Evolutionary conservation across 441 rosid genomes (phyloP).

Genomic region (Macaranga tanarius): DNA sequence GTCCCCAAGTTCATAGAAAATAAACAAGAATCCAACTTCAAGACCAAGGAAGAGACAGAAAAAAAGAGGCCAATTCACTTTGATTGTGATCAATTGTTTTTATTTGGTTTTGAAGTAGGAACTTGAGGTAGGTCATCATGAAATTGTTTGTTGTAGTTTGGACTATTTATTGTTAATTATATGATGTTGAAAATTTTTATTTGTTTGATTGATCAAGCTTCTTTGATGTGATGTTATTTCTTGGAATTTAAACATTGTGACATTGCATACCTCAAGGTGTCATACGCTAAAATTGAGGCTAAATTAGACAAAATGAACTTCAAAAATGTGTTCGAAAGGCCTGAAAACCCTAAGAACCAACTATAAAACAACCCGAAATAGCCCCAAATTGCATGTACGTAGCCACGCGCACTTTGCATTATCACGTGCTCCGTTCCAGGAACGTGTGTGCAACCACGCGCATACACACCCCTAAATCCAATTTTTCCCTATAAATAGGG

Average conservation of each 20-base stretch:
- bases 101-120: constrained; percentile 4
- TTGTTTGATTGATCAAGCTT: constrained; percentile 20
- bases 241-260: constrained; percentile 16
- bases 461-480: too few species aligned
- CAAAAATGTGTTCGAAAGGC: too few species aligned
- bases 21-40: constrained; percentile 89
- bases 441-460: too few species aligned
- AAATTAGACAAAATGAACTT: too few species aligned
- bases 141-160: constrained; percentile 15
- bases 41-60: constrained; percentile 81
- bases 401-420: too few species aligned
- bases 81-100: neutral
- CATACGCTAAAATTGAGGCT: too few species aligned
- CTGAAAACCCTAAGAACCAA: too few species aligned
- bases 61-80: constrained; percentile 91
- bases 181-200: constrained; percentile 20
- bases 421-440: too few species aligned
- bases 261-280: too few species aligned
- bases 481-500: too few species aligned
- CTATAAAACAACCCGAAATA: too few species aligned
- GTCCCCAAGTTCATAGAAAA: constrained; percentile 68
- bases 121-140: constrained; percentile 13
- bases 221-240: constrained; percentile 18
- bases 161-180: constrained; percentile 12
- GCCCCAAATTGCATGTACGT: too few species aligned